Percentiles rank a stretch among this genome's conserved stretches.
These are phyloP conservation scores for Kluyveromyces dobzhanskii DNA, from an alignment of 805 yeast species.

Conservation along the genomic window DNA sequence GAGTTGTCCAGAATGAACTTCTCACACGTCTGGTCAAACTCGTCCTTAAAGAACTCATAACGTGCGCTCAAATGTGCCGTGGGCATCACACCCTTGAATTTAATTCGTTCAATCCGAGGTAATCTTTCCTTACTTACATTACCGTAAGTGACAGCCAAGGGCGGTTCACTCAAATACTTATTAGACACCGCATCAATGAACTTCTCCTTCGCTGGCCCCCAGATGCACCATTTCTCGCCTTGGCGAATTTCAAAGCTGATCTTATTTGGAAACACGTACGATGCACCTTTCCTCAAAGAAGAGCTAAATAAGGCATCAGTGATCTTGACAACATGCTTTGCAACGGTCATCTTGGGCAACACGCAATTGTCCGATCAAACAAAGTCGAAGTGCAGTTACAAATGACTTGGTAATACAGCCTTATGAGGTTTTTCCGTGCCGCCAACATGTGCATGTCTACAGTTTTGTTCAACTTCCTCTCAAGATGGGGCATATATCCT, in stretches of 20 bases:
- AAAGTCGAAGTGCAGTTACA: no score
- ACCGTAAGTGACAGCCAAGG: slow-evolving; percentile 16
- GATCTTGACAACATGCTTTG: slow-evolving; percentile 12
- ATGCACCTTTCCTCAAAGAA: slow-evolving; percentile 30
- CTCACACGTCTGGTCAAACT: slow-evolving; percentile 63
- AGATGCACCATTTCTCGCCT: slow-evolving; percentile 36
- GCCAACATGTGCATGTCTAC: no score
- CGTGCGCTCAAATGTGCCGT: slow-evolving; percentile 80
- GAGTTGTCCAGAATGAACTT: slow-evolving; percentile 48
- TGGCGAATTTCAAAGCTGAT: slow-evolving; percentile 21
- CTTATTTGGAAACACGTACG: slow-evolving; percentile 17
- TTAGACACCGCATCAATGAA: slow-evolving; percentile 20
- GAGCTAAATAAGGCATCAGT: slow-evolving; percentile 32
- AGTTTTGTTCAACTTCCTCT: no score
- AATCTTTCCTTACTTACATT: slow-evolving; percentile 3
- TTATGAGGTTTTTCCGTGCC: no score
- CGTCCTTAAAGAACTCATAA: slow-evolving; percentile 81
- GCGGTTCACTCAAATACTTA: slow-evolving; percentile 23
- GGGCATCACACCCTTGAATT: slow-evolving; percentile 40
- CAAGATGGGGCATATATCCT: no score
- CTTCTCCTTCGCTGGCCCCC: slow-evolving; percentile 26
- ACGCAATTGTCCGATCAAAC: no score
- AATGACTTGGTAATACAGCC: no score
- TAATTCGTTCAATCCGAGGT: slow-evolving; percentile 26
- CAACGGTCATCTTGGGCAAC: slow-evolving; percentile 2